These are phyloP conservation scores for Cryphonectria nitschkei DNA, from an alignment of 2,329 filamentous ascomycete species.

Conservation along the genomic window DNA sequence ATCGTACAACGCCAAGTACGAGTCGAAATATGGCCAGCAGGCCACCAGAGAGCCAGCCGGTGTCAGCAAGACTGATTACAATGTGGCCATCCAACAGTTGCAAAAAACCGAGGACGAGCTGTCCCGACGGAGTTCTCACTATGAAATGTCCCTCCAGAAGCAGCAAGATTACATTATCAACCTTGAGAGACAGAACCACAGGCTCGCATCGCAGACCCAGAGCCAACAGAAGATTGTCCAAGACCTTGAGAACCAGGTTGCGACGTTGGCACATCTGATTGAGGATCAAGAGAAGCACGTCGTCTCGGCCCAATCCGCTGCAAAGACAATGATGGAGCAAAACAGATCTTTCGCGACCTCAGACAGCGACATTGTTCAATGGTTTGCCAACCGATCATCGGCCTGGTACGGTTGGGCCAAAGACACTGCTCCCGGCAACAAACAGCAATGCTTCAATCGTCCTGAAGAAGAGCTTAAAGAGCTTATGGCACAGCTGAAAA, in stretches of 20 bases:
- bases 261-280: background rate
- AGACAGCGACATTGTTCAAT: background rate
- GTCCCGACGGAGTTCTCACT: background rate
- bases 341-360: constrained; percentile 1
- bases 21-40: background rate
- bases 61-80: background rate
- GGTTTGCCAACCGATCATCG: constrained; percentile 4
- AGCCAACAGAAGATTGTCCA: background rate
- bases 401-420: constrained; percentile 5
- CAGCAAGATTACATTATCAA: background rate
- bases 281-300: constrained; percentile 4
- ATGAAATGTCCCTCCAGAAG: background rate
- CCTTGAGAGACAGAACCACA: background rate
- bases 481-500: background rate
- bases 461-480: background rate
- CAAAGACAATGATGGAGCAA: constrained; percentile 6
- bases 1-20: constrained; percentile 3
- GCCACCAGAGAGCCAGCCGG: background rate
- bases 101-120: background rate
- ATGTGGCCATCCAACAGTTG: background rate
- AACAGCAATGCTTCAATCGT: background rate
- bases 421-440: constrained; percentile 4
- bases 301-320: constrained; percentile 3
- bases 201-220: background rate
- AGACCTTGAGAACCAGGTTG: background rate